Percentiles rank a stretch among this genome's conserved stretches.
These are phyloP conservation scores for Elasticomyces elasticus DNA, from an alignment of 495 filamentous ascomycete species.

Conservation along the genomic window DNA sequence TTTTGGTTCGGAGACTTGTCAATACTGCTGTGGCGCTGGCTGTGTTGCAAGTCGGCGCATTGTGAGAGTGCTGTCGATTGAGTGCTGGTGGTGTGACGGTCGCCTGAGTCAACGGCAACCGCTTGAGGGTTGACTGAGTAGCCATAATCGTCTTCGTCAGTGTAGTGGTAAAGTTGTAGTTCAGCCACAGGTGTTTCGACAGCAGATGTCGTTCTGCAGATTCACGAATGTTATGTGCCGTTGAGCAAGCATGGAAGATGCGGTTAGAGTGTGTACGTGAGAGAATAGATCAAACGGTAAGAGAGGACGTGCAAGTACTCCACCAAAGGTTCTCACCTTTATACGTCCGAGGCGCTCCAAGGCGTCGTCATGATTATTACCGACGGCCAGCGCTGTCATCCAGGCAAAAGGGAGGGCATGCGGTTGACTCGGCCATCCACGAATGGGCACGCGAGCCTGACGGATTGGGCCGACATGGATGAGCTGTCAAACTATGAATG, in stretches of 20 bases:
- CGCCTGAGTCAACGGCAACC: constrained; percentile 29
- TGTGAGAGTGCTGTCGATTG: constrained; percentile 24
- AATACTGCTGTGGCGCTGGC: constrained; percentile 27
- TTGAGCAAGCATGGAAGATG: not conserved
- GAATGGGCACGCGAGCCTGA: constrained; percentile 7
- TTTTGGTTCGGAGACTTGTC: constrained; percentile 25
- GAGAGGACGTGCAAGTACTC: no score
- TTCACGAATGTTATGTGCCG: not conserved
- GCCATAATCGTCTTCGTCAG: constrained; percentile 14
- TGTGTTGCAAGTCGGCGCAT: not conserved
- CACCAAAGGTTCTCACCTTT: not conserved
- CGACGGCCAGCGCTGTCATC: not conserved
- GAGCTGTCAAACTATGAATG: constrained; percentile 6
- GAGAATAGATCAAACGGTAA: not conserved
- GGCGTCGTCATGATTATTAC: not conserved
- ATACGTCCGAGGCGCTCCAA: not conserved
- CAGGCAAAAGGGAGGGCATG: not conserved
- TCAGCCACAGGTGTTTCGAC: not conserved
- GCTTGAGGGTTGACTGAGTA: constrained; percentile 16
- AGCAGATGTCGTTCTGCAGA: not conserved
- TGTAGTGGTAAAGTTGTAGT: not conserved
- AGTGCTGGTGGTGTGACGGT: constrained; percentile 31
- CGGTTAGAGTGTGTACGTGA: not conserved
- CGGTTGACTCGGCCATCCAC: not conserved
- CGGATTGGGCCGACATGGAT: constrained; percentile 13